Evolutionary conservation across 352 stramenopile genomes (phyloP).

Genomic region (Phytophthora sojae): DNA sequence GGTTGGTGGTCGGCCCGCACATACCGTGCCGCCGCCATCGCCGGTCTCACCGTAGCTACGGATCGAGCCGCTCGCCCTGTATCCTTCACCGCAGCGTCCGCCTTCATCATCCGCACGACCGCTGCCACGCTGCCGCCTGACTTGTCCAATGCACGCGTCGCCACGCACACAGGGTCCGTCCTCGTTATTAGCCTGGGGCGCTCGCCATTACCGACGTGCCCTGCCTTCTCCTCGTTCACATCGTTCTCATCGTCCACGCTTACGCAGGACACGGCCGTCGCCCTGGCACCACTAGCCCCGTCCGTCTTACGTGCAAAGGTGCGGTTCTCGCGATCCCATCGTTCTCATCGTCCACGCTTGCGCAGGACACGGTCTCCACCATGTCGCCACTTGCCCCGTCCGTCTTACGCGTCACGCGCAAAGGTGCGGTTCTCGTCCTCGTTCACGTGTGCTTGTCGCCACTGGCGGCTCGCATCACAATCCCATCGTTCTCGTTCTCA

Average conservation of each 20-base stretch:
- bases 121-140: neutral
- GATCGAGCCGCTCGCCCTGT: neutral
- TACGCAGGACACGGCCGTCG: no score
- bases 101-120: neutral
- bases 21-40: slow-evolving; percentile 1
- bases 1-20: neutral
- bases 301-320: no score
- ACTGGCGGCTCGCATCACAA: neutral
- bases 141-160: neutral
- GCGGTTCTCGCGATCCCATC: no score
- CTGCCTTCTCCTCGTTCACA: no score
- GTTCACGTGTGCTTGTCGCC: no score
- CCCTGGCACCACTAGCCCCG: no score
- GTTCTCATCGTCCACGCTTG: no score
- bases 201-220: neutral
- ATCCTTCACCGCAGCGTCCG: neutral
- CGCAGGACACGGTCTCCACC: no score
- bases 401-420: no score
- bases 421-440: no score
- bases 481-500: neutral
- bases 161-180: neutral
- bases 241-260: neutral
- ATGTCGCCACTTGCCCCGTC: no score
- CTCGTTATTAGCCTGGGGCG: neutral
- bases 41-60: neutral